A percentile compares a stretch with the other conserved stretches of the same genome.
Conservation (phyloP, 495 filamentous ascomycete species). For the Penicillium verhagenii region DNA sequence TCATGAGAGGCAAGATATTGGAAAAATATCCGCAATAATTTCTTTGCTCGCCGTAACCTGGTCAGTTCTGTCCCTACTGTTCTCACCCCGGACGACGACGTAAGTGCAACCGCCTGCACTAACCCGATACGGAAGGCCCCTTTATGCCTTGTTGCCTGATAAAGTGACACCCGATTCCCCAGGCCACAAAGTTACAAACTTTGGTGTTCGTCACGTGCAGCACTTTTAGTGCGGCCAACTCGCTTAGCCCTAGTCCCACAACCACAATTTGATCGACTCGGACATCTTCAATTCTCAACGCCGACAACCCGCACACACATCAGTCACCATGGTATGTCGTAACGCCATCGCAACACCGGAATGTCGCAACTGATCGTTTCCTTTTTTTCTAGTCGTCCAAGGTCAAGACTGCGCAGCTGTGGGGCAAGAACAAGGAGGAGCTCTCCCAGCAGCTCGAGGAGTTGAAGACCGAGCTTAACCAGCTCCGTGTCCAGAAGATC, state of each 20-base stretch:
- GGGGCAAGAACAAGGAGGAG: constrained; percentile 98
- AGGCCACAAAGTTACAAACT: background rate
- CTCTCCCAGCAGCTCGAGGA: constrained; percentile 89
- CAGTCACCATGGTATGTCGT: constrained; percentile 51
- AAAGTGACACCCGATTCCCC: background rate
- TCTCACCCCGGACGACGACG: constrained; percentile 14
- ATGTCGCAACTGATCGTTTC: constrained; percentile 22
- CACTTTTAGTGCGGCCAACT: constrained; percentile 36
- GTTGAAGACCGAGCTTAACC: constrained; percentile 90
- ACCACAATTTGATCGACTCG: constrained; percentile 45
- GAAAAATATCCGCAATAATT: background rate
- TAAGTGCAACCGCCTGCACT: constrained; percentile 8
- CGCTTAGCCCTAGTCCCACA: constrained; percentile 56
- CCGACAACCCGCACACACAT: constrained; percentile 49
- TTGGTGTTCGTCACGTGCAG: constrained; percentile 36
- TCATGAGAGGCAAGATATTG: constrained; percentile 49
- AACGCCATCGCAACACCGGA: constrained; percentile 3
- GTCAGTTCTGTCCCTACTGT: background rate
- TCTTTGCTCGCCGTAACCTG: background rate
- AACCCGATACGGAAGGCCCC: constrained; percentile 10
- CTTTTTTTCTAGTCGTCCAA: constrained; percentile 68
- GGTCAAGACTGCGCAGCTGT: constrained; percentile 92
- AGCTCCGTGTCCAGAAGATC: constrained; percentile 97
- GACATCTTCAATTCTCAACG: constrained; percentile 52
- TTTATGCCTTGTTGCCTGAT: background rate